Evolutionary conservation across 2,329 filamentous ascomycete genomes (phyloP).

Genomic region (Fusarium aywerte): DNA sequence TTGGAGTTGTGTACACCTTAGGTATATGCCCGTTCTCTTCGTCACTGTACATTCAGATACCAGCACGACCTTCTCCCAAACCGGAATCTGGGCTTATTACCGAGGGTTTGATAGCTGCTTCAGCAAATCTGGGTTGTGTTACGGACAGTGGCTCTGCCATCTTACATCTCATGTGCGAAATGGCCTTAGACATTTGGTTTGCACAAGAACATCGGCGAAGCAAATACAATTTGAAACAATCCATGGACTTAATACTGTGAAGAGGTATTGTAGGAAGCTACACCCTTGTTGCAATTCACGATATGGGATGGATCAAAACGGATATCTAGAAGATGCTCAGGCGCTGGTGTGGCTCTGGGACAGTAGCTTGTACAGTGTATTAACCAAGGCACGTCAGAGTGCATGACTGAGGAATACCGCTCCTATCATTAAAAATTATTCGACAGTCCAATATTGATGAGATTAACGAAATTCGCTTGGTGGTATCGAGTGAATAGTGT

Average conservation of each 20-base stretch:
- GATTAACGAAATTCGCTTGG: conserved; percentile 4
- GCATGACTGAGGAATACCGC: not conserved
- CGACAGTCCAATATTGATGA: conserved; percentile 1
- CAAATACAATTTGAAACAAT: not conserved
- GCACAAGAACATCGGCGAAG: too few relatives aligned
- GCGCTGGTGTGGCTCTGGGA: not conserved
- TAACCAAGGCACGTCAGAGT: not conserved
- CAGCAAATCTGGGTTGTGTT: not conserved
- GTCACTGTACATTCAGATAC: not conserved
- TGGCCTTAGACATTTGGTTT: not conserved
- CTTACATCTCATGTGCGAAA: not conserved
- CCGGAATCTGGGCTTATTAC: not conserved
- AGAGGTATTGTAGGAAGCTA: too few relatives aligned
- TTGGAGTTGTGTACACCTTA: not conserved
- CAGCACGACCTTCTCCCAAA: too few relatives aligned
- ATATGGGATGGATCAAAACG: too few relatives aligned
- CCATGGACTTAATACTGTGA: too few relatives aligned
- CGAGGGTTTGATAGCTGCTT: not conserved
- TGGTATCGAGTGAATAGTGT: conserved; percentile 23
- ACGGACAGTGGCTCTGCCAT: too few relatives aligned
- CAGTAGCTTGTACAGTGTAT: not conserved
- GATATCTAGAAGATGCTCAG: not conserved
- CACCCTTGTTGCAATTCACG: not conserved
- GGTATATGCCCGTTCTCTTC: not conserved
- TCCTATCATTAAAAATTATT: not conserved